These are phyloP conservation scores for Triglochin maritima DNA, from an alignment of 106 monocot genomes.

Conservation along the genomic window DNA sequence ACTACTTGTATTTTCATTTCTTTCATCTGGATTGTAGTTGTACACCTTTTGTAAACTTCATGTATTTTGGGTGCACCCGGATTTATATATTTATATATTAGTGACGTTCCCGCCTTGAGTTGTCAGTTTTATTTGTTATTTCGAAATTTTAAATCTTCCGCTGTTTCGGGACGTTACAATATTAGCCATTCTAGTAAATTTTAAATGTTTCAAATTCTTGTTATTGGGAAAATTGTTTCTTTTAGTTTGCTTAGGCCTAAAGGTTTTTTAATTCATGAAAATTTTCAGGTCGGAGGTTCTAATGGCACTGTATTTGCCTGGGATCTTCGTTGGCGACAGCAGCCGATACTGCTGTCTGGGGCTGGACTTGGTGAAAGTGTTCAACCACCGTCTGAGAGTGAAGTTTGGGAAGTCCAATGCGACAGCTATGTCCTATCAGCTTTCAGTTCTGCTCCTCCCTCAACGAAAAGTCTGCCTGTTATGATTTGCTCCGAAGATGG, in stretches of 20 bases:
- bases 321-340: slow-evolving; percentile 81
- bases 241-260: background rate
- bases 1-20: no score
- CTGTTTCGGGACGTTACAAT: no score
- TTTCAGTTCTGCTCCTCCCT: slow-evolving; percentile 32
- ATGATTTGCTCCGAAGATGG: slow-evolving; percentile 98
- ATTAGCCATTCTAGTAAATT: no score
- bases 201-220: no score
- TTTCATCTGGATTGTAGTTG: no score
- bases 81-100: no score
- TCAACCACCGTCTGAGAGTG: slow-evolving; percentile 57
- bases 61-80: no score
- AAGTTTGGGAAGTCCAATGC: slow-evolving; percentile 94
- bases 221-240: background rate
- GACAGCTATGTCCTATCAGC: slow-evolving; percentile 41
- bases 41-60: no score
- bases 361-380: slow-evolving; percentile 24
- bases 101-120: no score
- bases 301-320: slow-evolving; percentile 84
- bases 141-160: no score
- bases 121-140: no score
- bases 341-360: slow-evolving; percentile 71
- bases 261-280: background rate
- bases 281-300: slow-evolving; percentile 77
- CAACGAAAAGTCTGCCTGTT: slow-evolving; percentile 52